Evolutionary conservation across 306 rosid species (phyloP), one percentile per base, ranked within the genome.

Genomic region (Lathyrus oleraceus): DNA sequence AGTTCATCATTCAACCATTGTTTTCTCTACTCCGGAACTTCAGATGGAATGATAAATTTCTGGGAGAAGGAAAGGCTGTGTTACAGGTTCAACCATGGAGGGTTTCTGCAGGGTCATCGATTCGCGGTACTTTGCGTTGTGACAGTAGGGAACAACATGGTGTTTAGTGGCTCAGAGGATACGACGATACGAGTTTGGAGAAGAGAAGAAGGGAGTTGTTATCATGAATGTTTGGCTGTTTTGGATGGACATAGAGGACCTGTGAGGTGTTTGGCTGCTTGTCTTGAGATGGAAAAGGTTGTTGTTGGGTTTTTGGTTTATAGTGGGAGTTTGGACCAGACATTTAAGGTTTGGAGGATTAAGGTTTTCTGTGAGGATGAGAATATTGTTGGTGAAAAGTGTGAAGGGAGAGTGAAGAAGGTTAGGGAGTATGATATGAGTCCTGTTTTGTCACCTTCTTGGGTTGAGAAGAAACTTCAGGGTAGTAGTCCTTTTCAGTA

Each of bases 181-280:
- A 87, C 96, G 0, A 87, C 90, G 0, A 86, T 87, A 61, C 69
- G 90, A 73, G 82, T 86, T 8, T 90, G 96, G 96, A 77, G 75
- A 39, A 88, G 91, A 67, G 90, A 81, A 40, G 86, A 84, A 64
- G 88, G 83, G 8, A 80, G 85, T 38, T 87, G 84, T 39, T 84
- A 84, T 66, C 96, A 87, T 75, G 91, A 90, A 60, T 87, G 94
- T 69, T 73, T 87, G 73, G 84, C 82, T 0, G 91, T 90, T 57
- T 59, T 90, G 36, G 94, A 90, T 38, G 95, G 96, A 5, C 96
- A 90, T 13, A 80, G 95, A 65, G 96, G 95, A 7, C 95, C 94
- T 1, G 96, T 90, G 60, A 84, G 82, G 17, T 87, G 96, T 48
- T 66, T 90, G 53, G 87, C 82, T 16, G 89, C 94, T 10, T 84